Evolutionary conservation across 1,139 yeast genomes (phyloP).

Genomic region (Pichia sp.): DNA sequence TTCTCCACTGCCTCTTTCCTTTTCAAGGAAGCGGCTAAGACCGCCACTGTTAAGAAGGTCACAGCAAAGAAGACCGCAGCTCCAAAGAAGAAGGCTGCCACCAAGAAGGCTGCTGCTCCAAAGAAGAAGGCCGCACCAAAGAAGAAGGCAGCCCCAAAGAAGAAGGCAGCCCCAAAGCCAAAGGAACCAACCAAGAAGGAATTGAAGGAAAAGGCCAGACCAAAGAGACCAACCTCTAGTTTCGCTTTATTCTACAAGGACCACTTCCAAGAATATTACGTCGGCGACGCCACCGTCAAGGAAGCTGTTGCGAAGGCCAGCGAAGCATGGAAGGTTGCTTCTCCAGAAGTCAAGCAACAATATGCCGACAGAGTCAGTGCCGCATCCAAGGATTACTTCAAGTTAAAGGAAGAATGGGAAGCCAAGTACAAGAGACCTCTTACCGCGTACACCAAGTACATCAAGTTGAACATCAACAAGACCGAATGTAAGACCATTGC

Average conservation of each 20-base stretch:
- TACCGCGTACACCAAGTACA: conserved; percentile 24
- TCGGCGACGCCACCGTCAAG: conserved; percentile 14
- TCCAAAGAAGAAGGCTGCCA: background rate
- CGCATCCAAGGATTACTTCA: conserved; percentile 12
- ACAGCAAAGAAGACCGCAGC: background rate
- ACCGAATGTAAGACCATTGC: conserved; percentile 11
- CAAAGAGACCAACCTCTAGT: conserved; percentile 24
- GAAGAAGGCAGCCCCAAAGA: conserved; percentile 9
- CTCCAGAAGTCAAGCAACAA: conserved; percentile 19
- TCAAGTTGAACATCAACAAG: conserved; percentile 17
- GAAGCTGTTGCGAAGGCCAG: conserved; percentile 14
- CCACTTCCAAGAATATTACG: conserved; percentile 14
- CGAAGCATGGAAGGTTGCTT: conserved; percentile 22
- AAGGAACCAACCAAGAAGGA: conserved; percentile 12
- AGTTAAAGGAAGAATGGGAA: conserved; percentile 25
- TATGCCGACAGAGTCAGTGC: conserved; percentile 12
- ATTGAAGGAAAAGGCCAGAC: conserved; percentile 22
- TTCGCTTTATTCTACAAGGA: conserved; percentile 24
- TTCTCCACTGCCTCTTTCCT: conserved; percentile 4
- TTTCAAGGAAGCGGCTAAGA: conserved; percentile 8
- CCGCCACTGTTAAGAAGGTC: background rate
- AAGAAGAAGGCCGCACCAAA: conserved; percentile 6
- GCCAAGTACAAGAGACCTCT: conserved; percentile 24
- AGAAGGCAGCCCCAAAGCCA: conserved; percentile 9
- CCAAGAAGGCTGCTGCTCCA: background rate